Percentiles rank a stretch among this genome's conserved stretches.
Conservation (phyloP, 2,329 filamentous ascomycete genomes). For the Claviceps paspali region DNA sequence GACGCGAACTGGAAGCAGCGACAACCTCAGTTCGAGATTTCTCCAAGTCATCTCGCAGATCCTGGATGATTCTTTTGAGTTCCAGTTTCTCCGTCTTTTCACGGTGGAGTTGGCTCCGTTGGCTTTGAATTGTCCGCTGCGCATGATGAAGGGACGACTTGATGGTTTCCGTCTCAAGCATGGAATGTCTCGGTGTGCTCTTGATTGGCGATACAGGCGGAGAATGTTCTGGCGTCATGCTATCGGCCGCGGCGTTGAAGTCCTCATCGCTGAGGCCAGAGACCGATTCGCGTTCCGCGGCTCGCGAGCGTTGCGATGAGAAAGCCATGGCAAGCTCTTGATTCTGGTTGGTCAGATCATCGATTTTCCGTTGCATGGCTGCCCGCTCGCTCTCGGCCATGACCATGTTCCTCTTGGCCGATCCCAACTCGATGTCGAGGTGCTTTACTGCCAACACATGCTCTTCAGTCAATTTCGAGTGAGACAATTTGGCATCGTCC, state of each 20-base stretch:
- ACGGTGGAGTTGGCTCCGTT: conserved; percentile 87
- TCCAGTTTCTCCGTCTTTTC: conserved; percentile 99
- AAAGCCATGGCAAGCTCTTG: conserved; percentile 79
- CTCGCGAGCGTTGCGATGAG: conserved; percentile 53
- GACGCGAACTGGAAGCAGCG: conserved; percentile 34
- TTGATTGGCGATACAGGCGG: conserved; percentile 85
- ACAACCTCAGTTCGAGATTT: conserved; percentile 42
- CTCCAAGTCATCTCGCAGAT: conserved; percentile 82
- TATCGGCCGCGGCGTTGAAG: conserved; percentile 49
- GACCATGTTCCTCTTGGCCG: conserved; percentile 63
- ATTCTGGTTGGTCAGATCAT: conserved; percentile 79
- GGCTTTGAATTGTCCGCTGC: conserved; percentile 88
- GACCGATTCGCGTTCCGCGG: conserved; percentile 48
- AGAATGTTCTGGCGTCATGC: conserved; percentile 72
- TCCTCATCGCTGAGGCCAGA: conserved; percentile 45
- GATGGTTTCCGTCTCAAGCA: conserved; percentile 89
- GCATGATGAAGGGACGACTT: conserved; percentile 90
- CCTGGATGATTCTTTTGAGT: conserved; percentile 85
- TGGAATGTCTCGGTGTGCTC: conserved; percentile 74
- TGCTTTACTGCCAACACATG: conserved; percentile 62
- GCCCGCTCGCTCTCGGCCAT: conserved; percentile 65
- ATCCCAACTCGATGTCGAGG: conserved; percentile 77
- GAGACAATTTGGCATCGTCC: conserved; percentile 70
- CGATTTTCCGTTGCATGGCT: conserved; percentile 69
- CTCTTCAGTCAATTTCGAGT: conserved; percentile 70